Evolutionary conservation across 441 rosid species (phyloP).

Genomic region (Adansonia madagascariensis): DNA sequence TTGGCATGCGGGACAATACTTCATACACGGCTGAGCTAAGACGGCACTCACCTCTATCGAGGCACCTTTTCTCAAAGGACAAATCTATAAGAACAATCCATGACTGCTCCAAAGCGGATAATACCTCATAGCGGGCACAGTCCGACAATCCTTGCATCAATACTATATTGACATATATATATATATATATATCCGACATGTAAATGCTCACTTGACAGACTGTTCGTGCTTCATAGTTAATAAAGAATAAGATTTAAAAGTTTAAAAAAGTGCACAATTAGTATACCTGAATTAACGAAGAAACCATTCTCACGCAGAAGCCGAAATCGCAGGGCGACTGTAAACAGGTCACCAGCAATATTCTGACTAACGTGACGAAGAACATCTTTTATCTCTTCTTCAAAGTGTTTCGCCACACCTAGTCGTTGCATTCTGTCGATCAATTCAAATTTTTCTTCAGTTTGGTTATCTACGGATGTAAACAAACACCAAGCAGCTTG

Average conservation of each 20-base stretch:
- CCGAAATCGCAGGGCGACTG: neutral
- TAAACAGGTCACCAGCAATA: neutral
- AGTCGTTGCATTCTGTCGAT: conserved; percentile 5
- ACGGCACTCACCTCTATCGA: too few relatives aligned
- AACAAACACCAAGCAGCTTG: conserved; percentile 5
- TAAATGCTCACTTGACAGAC: too few relatives aligned
- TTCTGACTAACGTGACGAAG: neutral
- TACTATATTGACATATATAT: too few relatives aligned
- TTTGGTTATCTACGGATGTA: neutral
- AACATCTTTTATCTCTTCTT: conserved; percentile 8
- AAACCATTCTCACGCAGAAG: neutral
- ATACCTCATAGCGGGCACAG: too few relatives aligned
- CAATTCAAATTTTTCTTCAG: neutral
- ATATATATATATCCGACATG: too few relatives aligned
- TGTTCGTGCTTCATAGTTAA: neutral
- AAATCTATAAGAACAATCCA: too few relatives aligned
- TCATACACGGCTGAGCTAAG: too few relatives aligned
- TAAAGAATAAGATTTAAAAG: neutral
- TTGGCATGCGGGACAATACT: too few relatives aligned
- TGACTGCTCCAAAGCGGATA: too few relatives aligned
- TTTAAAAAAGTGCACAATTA: too few relatives aligned
- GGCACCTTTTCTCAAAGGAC: too few relatives aligned
- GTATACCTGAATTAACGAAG: neutral
- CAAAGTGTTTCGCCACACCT: neutral
- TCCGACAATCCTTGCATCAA: too few relatives aligned